Evolutionary conservation across 78 protist genomes (phyloP).

Genomic region (Planoprotostelium fungivorum): DNA sequence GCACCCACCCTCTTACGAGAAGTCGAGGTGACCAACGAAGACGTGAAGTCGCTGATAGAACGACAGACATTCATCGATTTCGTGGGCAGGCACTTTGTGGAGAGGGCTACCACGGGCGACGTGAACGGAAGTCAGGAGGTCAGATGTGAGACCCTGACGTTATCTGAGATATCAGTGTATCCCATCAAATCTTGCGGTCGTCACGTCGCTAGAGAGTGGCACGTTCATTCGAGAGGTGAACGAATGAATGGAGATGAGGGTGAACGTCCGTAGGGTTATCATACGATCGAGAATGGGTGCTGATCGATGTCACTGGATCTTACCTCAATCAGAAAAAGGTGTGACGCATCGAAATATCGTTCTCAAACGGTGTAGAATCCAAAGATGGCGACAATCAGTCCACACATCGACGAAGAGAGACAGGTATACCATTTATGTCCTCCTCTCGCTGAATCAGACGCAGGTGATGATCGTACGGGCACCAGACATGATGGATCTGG

Average conservation of each 20-base stretch:
- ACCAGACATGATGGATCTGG: conserved; percentile 36
- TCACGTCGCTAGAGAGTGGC: conserved; percentile 44
- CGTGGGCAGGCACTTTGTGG: conserved; percentile 2
- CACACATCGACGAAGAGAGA: not conserved
- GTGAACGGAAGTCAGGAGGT: not conserved
- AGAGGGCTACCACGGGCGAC: not conserved
- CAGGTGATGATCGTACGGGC: conserved; percentile 10
- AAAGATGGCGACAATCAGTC: not conserved
- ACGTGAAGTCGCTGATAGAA: conserved; percentile 5
- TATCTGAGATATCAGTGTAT: conserved; percentile 43
- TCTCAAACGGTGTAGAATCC: conserved; percentile 26
- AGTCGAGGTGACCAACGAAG: conserved; percentile 9
- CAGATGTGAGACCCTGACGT: not conserved
- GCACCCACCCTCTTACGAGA: conserved; percentile 37
- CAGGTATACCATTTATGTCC: too few species aligned
- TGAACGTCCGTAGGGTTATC: conserved; percentile 23
- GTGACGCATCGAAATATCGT: conserved; percentile 19
- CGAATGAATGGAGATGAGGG: not conserved
- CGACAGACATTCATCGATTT: conserved; percentile 15
- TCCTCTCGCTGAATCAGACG: too few species aligned
- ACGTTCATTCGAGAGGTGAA: not conserved
- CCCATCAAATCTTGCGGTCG: conserved; percentile 73
- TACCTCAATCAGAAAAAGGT: conserved; percentile 35
- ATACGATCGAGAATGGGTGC: conserved; percentile 74
- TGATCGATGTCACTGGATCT: conserved; percentile 49